Base-by-base conservation (phyloP, 305 asterid genomes). In the Fraxinus latifolia region DNA sequence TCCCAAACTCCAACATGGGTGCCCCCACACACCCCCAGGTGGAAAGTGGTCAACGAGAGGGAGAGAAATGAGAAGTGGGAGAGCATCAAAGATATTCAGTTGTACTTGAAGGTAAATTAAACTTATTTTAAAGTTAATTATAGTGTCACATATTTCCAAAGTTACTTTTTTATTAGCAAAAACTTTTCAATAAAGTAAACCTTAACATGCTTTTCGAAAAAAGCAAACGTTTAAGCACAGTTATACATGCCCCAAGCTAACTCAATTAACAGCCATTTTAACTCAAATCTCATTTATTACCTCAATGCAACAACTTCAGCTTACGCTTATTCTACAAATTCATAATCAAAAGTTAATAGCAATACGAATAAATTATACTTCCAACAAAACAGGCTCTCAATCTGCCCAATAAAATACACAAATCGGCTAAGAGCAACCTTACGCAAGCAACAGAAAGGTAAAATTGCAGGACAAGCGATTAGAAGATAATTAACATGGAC, bases 201-300 rank as follows among this genome's bases (percentile, higher is more conserved):
- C 25, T 53, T 5, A 14, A 44, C 55, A 11, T 44, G 55, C 17
- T 44, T 5, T 17, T 17, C 8, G 2, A 0, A 7, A 55, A 53
- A 53, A 4, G 65, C 4, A 21, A 44, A 19, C 29, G 3, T 55
- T 55, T 55, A 55, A 62, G 32, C 33, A 23, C 33, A 7, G 34
- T 12, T 21, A 17, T 2, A 62, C 71, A 62, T 23, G 71, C 32
- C 1, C 36, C 37, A 67, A 27, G 74, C 33, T 11, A 25, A 11
- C 37, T 62, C 31, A 60, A 7, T 19, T 60, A 19, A 7, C 27
- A 65, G 12, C 33, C 34, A 25, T 67, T 9, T 27, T 27, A 29
- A 12, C 81, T 76, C 85, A 6, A 23, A 68, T 84, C 15, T 42
- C n/a, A 79, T 79, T 88, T 79, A 80, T 87, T 83, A 50, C 74